A percentile compares a stretch with the other conserved stretches of the same genome.
phyloP scores from a whole-genome alignment of 148 eudicot species.

The Persicaria tinctoria region DNA sequence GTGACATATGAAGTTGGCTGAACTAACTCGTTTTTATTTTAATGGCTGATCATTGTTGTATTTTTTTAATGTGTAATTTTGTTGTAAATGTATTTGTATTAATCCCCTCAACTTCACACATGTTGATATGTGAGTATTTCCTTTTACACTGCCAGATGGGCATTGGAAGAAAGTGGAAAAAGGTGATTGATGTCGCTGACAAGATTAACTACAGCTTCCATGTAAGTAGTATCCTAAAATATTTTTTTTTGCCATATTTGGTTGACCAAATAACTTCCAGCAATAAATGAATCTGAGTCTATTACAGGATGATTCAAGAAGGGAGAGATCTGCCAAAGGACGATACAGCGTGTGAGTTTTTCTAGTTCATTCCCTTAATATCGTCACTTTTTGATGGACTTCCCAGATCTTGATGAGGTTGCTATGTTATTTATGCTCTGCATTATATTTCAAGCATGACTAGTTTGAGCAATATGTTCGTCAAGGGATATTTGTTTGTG shows the following conservation, averaged over 20 bases:
- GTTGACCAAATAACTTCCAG: neutral
- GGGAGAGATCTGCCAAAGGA: conserved; percentile 49
- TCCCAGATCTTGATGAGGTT: neutral
- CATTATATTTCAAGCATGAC: neutral
- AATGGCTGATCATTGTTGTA: neutral
- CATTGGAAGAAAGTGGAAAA: conserved; percentile 96
- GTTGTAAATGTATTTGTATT: neutral
- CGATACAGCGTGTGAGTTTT: conserved; percentile 52
- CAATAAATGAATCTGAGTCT: neutral
- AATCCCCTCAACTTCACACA: neutral
- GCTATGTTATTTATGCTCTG: neutral
- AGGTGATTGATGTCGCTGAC: conserved; percentile 51
- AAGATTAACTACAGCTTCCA: conserved; percentile 66
- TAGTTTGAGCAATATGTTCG: neutral
- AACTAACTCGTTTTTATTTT: too few relatives aligned
- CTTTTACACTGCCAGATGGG: conserved; percentile 45
- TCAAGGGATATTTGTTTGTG: conserved; percentile 1
- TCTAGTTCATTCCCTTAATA: neutral
- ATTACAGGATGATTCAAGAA: conserved; percentile 60
- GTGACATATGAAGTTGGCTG: neutral
- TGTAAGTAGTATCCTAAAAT: conserved; percentile 25
- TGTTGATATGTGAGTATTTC: neutral
- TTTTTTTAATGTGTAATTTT: too few relatives aligned
- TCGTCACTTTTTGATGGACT: neutral
- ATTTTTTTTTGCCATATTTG: neutral